phyloP scores from a whole-genome alignment of 139 green algal species.

The Volvox reticuliferus region DNA sequence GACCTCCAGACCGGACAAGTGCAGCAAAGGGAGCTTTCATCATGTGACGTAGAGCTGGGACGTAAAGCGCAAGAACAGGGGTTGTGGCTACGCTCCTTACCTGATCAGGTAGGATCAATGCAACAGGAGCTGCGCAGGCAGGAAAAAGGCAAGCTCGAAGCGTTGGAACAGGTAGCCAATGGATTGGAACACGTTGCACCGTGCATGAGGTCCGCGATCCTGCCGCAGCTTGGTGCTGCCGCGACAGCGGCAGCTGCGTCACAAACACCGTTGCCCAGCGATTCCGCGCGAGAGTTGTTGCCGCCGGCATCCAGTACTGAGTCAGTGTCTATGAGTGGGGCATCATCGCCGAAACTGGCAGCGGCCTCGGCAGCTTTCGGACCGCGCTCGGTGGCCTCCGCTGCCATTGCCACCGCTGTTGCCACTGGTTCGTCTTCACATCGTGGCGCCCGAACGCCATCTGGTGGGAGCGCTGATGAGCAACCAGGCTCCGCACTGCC shows the following conservation, averaged over 20 bases:
- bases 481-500: neutral
- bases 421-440: neutral
- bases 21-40: no score
- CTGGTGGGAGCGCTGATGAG: neutral
- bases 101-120: neutral
- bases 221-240: neutral
- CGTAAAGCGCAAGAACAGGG: neutral
- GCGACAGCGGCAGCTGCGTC: neutral
- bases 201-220: neutral
- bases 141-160: neutral
- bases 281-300: no score
- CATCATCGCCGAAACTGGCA: neutral
- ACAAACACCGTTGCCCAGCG: no score
- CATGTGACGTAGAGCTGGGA: neutral
- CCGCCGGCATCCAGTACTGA: neutral
- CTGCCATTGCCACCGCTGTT: neutral
- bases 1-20: neutral
- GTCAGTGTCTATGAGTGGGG: neutral
- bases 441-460: no score
- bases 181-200: slow-evolving; percentile 36
- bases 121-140: neutral
- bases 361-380: neutral
- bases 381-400: neutral
- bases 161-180: slow-evolving; percentile 11
- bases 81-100: neutral